phyloP scores from a whole-genome alignment of 116 monocot species.

The Trichopus zeylanicus region DNA sequence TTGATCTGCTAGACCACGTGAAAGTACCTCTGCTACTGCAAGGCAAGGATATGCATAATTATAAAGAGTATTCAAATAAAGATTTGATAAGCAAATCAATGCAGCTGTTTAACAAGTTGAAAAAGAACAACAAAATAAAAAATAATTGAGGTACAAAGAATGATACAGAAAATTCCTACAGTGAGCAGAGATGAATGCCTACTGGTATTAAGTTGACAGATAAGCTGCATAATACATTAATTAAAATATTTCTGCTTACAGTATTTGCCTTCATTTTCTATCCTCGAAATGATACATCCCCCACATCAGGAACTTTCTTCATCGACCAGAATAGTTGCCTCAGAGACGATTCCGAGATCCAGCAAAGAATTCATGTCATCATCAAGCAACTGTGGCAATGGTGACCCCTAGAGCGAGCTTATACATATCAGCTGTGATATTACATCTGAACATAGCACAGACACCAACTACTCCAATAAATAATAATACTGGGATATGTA shows the following conservation, averaged over 20 bases:
- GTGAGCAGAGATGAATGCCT: not conserved
- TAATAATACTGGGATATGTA: too few species aligned
- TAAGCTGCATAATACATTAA: too few species aligned
- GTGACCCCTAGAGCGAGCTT: constrained; percentile 36
- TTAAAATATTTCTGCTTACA: too few species aligned
- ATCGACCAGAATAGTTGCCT: constrained; percentile 44
- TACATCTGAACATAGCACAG: too few species aligned
- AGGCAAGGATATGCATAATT: not conserved
- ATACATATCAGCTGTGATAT: too few species aligned
- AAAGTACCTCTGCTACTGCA: too few species aligned
- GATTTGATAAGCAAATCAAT: not conserved
- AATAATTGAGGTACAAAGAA: not conserved
- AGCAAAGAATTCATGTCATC: constrained; percentile 51
- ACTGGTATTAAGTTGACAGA: too few species aligned
- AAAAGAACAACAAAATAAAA: too few species aligned
- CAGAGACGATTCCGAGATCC: constrained; percentile 34
- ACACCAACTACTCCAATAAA: too few species aligned
- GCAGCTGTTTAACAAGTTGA: too few species aligned
- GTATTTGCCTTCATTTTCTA: too few species aligned
- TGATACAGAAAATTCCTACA: not conserved
- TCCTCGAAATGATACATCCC: not conserved
- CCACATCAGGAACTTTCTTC: constrained; percentile 28
- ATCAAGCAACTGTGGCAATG: constrained; percentile 37
- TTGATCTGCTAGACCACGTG: too few species aligned
- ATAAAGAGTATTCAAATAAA: not conserved